Evolutionary conservation across 2,329 filamentous ascomycete genomes (phyloP), one percentile per base, ranked within the genome.

Genomic region (Claviceps pazoutovae): DNA sequence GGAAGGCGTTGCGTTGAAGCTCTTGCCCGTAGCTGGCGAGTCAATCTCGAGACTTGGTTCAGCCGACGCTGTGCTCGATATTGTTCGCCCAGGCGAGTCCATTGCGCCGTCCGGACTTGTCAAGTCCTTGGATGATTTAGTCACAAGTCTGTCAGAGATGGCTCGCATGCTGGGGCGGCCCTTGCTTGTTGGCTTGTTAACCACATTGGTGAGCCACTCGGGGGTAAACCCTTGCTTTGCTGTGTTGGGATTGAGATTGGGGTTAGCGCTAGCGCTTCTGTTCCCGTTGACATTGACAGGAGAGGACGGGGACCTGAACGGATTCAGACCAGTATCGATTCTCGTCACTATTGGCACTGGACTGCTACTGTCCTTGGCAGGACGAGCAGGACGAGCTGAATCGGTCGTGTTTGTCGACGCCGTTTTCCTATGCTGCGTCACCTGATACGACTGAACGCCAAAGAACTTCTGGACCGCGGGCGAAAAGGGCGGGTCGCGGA

Each of bases 11-110:
- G 70, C 66, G 56, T 71, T 74, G 4, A 75, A 73, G 44, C 73
- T 78, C 64, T 79, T 82, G 47, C 77, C 74, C 1, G 74, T 71
- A 59, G 85, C 84, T 0, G 82, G 79, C 43, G 85, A 88, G 49
- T 91, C 87, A 1, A 90, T 75, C 49, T 94, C 88, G 51, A 93
- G 83, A 65, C 86, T 93, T 5, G 73, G 78, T 2, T 74, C 79
- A 5, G 67, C 77, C 1, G 81, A 84, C 13, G 80, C 78, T 1
- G 80, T 83, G 57, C 78, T 83, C 3, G 89, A 95, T 5, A 85
- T 88, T 4, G 88, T 91, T 52, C 84, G 77, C 21, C 83, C 80
- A 0, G 86, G 83, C 4, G 85, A 88, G 54, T 74, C 71, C 56
- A 78, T 61, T 1, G 74, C 73, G 3, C 74, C 76, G 26, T 79